Evolutionary conservation across 2,329 filamentous ascomycete species (phyloP).

Genomic region (Penicillium griseofulvum): DNA sequence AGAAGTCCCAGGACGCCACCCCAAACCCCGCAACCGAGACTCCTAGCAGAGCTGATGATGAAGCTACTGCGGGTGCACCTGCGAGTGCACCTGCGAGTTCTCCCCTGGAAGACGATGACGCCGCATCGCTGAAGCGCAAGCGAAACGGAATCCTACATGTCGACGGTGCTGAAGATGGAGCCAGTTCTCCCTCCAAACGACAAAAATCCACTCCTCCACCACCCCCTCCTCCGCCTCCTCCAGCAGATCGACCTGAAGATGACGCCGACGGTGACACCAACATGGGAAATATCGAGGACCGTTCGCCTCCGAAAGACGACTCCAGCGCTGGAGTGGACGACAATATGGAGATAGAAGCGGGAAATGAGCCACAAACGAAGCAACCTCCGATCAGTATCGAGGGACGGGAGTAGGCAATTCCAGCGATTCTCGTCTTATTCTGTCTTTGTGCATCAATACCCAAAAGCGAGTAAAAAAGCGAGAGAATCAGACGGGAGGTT

Average conservation of each 20-base stretch:
- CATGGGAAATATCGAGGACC: slow-evolving; percentile 8
- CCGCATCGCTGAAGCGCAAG: slow-evolving; percentile 19
- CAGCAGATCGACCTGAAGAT: slow-evolving; percentile 19
- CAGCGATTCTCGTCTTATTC: not conserved
- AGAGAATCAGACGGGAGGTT: not conserved
- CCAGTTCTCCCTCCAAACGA: slow-evolving; percentile 53
- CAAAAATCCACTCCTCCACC: slow-evolving; percentile 48
- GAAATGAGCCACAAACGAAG: slow-evolving; percentile 6
- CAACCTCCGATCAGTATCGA: slow-evolving; percentile 26
- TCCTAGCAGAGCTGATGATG: slow-evolving; percentile 36
- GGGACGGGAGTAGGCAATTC: slow-evolving; percentile 18
- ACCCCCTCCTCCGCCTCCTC: slow-evolving; percentile 36
- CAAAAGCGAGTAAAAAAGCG: slow-evolving; percentile 6
- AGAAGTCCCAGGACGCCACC: slow-evolving; percentile 37
- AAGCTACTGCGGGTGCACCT: slow-evolving; percentile 35
- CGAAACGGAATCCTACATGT: slow-evolving; percentile 12
- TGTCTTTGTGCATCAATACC: slow-evolving; percentile 7
- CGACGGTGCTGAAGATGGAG: slow-evolving; percentile 16
- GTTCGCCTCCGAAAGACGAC: not conserved
- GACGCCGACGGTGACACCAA: slow-evolving; percentile 13
- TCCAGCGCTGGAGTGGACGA: not conserved
- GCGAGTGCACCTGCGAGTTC: slow-evolving; percentile 46
- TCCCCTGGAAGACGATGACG: slow-evolving; percentile 47
- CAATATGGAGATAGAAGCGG: slow-evolving; percentile 1
- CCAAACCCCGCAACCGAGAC: slow-evolving; percentile 9